A percentile compares a stretch with the other conserved stretches of the same genome.
Conservation (phyloP, 768 basidiomycete species). For the Mycena alexandri region DNA sequence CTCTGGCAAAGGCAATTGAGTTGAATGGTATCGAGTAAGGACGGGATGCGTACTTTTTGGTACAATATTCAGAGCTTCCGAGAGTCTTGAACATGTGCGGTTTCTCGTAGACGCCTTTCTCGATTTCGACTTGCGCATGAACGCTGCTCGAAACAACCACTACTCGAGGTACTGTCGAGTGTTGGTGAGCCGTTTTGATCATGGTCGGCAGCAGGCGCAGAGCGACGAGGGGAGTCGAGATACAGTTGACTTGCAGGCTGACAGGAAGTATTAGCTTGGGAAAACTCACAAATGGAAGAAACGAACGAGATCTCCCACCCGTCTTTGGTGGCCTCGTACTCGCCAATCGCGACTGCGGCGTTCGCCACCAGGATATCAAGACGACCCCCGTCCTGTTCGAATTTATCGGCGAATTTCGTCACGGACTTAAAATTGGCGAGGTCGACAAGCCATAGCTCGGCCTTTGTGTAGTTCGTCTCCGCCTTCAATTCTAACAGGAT, state of each 20-base stretch:
- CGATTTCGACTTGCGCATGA: slow-evolving; percentile 36
- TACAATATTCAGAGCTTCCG: slow-evolving; percentile 34
- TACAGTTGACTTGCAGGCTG: slow-evolving; percentile 50
- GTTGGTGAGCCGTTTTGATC: slow-evolving; percentile 34
- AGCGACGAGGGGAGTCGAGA: slow-evolving; percentile 45
- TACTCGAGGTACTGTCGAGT: slow-evolving; percentile 28
- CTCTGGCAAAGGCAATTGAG: slow-evolving; percentile 2
- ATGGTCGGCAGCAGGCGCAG: slow-evolving; percentile 47
- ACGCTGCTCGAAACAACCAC: slow-evolving; percentile 45
- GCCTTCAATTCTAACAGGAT: slow-evolving; percentile 28
- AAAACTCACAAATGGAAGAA: no score
- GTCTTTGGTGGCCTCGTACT: not conserved
- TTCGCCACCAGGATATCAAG: slow-evolving; percentile 27
- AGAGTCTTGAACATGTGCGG: slow-evolving; percentile 35
- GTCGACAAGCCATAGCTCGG: slow-evolving; percentile 48
- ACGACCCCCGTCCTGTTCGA: slow-evolving; percentile 10
- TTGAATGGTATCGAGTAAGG: no score
- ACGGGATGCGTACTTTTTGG: not conserved
- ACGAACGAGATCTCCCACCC: slow-evolving; percentile 14
- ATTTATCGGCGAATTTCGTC: slow-evolving; percentile 23
- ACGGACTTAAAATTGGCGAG: slow-evolving; percentile 45
- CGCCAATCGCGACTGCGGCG: not conserved
- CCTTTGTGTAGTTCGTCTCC: slow-evolving; percentile 40
- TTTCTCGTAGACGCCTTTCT: slow-evolving; percentile 9
- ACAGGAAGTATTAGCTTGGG: not conserved